A percentile compares a stretch with the other conserved stretches of the same genome.
Evolutionary conservation across 352 stramenopile genomes (phyloP).

Genomic region (Saprolegnia diclina): DNA sequence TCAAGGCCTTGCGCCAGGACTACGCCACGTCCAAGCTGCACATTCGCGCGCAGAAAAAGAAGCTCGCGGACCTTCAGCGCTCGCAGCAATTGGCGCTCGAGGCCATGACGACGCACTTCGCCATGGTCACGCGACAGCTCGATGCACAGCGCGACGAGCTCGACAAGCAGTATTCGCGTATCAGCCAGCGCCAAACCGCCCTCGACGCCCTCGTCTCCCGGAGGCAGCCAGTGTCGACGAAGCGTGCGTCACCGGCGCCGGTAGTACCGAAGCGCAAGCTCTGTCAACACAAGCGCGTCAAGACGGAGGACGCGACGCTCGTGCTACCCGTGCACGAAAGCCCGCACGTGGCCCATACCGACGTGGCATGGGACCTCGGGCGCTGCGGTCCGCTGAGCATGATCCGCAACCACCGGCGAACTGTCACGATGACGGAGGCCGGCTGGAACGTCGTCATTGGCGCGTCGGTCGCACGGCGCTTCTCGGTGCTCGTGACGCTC

Average conservation of each 20-base stretch:
- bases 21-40: neutral
- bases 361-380: constrained; percentile 19
- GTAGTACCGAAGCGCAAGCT: neutral
- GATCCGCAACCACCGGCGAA: neutral
- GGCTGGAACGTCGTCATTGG: constrained; percentile 26
- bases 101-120: constrained; percentile 2
- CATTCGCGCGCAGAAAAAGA: constrained; percentile 6
- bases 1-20: neutral
- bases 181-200: neutral
- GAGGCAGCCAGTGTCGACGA: neutral
- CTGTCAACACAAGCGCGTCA: neutral
- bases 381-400: constrained; percentile 11
- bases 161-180: neutral
- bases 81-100: constrained; percentile 1
- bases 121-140: neutral
- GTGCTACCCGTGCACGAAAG: neutral
- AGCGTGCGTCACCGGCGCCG: neutral
- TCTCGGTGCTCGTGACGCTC: constrained; percentile 3
- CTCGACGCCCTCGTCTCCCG: neutral
- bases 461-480: neutral
- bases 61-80: neutral
- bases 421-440: neutral
- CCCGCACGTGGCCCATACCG: neutral
- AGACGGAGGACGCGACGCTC: neutral
- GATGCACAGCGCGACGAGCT: constrained; percentile 5